Evolutionary conservation across 768 basidiomycete genomes (phyloP).

Genomic region (Leccinum variicolor): DNA sequence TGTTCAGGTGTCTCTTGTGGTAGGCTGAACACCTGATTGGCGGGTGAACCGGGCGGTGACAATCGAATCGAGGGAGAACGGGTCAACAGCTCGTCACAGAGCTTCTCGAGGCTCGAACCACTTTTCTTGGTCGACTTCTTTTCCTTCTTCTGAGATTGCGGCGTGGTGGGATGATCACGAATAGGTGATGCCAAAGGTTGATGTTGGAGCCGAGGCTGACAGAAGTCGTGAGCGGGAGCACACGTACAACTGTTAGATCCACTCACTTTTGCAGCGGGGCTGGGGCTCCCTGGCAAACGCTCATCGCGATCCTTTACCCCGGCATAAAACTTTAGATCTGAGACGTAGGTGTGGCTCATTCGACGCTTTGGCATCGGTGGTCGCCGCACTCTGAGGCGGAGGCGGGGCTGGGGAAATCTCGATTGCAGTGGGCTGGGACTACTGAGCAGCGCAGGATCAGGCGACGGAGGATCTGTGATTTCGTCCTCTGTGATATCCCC

Average conservation of each 20-base stretch:
- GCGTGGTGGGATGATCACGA: background rate
- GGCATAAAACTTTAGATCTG: slow-evolving; percentile 3
- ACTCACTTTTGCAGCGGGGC: slow-evolving; percentile 14
- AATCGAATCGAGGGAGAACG: slow-evolving; percentile 18
- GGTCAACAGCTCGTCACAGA: slow-evolving; percentile 13
- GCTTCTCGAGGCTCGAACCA: slow-evolving; percentile 10
- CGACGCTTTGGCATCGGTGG: slow-evolving; percentile 29
- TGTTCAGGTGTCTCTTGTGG: background rate
- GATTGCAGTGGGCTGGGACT: background rate
- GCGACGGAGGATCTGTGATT: slow-evolving; percentile 32
- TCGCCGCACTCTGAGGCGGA: slow-evolving; percentile 26
- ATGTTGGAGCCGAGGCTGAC: too few species aligned
- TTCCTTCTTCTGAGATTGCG: background rate
- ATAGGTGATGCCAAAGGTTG: slow-evolving; percentile 14
- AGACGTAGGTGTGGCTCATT: slow-evolving; percentile 4
- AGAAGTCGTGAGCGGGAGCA: background rate
- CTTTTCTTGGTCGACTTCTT: background rate
- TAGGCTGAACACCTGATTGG: background rate
- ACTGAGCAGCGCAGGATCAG: background rate
- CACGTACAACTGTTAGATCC: background rate
- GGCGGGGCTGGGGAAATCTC: slow-evolving; percentile 11
- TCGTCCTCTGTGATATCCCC: slow-evolving; percentile 45
- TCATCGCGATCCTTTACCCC: slow-evolving; percentile 1
- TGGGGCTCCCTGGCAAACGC: slow-evolving; percentile 16
- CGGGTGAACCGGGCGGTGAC: slow-evolving; percentile 16